Conservation (phyloP, 2,329 filamentous ascomycete species). For the Rhexocercosporidium sp. region DNA sequence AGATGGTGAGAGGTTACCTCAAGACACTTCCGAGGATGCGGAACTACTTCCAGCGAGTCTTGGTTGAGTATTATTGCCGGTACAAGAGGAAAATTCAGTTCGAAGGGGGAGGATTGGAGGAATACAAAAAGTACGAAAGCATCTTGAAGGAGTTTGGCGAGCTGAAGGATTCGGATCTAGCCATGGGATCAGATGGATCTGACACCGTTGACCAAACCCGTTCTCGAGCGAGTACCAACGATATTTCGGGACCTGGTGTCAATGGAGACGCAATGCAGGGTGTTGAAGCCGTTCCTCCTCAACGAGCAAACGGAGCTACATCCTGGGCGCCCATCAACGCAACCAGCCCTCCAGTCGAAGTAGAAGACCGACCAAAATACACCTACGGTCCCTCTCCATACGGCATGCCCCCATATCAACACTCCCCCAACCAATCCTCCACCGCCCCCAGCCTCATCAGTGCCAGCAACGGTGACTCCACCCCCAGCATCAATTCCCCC, state of each 20-base stretch:
- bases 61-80: conserved; percentile 51
- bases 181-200: conserved; percentile 31
- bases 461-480: conserved; percentile 37
- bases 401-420: conserved; percentile 30
- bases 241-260: conserved; percentile 28
- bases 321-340: conserved; percentile 40
- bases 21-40: conserved; percentile 59
- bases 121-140: conserved; percentile 57
- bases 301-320: conserved; percentile 31
- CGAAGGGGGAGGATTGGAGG: conserved; percentile 57
- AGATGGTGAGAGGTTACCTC: conserved; percentile 62
- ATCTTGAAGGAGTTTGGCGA: conserved; percentile 60
- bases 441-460: conserved; percentile 35
- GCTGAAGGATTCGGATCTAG: conserved; percentile 32
- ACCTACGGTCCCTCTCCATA: conserved; percentile 29
- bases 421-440: conserved; percentile 33
- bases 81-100: conserved; percentile 24
- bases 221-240: conserved; percentile 39
- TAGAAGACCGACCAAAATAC: conserved; percentile 36
- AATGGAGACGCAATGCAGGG: conserved; percentile 42
- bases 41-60: conserved; percentile 56
- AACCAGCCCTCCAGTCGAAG: conserved; percentile 29
- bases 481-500: conserved; percentile 35
- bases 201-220: conserved; percentile 33
- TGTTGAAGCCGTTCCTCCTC: conserved; percentile 32